These are phyloP conservation scores for Pelagophyceae sp. DNA, from an alignment of 352 stramenopile genomes.

Conservation along the genomic window DNA sequence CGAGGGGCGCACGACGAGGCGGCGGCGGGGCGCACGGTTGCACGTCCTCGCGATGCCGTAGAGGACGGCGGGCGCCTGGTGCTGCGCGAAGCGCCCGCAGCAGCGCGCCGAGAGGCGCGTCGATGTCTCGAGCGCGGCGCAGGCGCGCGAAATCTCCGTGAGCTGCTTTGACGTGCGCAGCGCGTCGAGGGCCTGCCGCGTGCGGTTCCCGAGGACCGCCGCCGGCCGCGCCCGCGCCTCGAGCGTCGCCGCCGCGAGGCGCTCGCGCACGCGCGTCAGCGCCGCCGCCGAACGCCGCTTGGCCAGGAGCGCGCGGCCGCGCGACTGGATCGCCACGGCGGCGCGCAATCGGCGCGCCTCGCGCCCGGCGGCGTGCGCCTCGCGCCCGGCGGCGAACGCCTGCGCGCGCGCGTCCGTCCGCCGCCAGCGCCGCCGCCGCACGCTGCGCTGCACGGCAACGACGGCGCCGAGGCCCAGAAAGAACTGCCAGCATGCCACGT, in stretches of 20 bases:
- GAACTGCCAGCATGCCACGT: conserved; percentile 5
- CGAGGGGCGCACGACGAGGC: too few species aligned
- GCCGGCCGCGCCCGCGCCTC: background rate
- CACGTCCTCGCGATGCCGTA: conserved; percentile 78
- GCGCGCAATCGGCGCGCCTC: background rate
- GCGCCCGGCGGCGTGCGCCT: background rate
- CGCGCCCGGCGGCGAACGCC: too few species aligned
- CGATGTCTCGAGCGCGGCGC: conserved; percentile 76
- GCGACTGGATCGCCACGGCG: background rate
- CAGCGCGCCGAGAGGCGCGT: conserved; percentile 77
- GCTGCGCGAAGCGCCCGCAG: conserved; percentile 70
- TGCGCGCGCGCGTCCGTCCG: too few species aligned
- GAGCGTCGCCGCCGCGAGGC: background rate
- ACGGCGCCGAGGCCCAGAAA: conserved; percentile 11
- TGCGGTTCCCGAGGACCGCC: conserved; percentile 9
- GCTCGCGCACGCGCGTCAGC: background rate
- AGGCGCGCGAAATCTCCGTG: conserved; percentile 78
- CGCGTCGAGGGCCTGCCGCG: conserved; percentile 19
- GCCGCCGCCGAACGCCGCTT: background rate
- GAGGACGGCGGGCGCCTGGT: conserved; percentile 72
- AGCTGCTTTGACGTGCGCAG: conserved; percentile 56
- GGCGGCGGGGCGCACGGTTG: conserved; percentile 69
- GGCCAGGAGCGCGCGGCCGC: background rate
- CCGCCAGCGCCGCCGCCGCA: background rate
- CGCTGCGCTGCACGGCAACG: background rate